Percentiles rank a stretch among this genome's conserved stretches.
These are phyloP conservation scores for Venturia oleaginea DNA, from an alignment of 2,329 filamentous ascomycete species.

Conservation along the genomic window DNA sequence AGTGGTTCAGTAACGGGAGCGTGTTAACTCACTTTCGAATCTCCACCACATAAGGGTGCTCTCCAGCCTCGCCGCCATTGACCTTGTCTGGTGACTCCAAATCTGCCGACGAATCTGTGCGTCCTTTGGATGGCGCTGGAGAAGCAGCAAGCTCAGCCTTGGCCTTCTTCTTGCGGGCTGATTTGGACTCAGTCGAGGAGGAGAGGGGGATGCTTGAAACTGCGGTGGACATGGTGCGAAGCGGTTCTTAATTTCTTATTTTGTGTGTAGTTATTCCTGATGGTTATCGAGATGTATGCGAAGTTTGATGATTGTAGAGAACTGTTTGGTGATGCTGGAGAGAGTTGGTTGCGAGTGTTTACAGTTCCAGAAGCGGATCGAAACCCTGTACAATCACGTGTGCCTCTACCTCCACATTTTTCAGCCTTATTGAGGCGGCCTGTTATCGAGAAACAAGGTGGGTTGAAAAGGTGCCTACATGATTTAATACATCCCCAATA, in stretches of 20 bases:
- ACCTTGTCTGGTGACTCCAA: conserved; percentile 25
- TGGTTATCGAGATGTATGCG: background rate
- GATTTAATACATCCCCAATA: too few species aligned
- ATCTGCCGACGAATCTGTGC: conserved; percentile 21
- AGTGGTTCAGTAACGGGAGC: background rate
- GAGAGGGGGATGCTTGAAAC: conserved; percentile 2
- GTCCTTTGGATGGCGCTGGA: conserved; percentile 22
- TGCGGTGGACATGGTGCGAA: conserved; percentile 3
- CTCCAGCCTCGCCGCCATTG: conserved; percentile 53
- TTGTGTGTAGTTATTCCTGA: background rate
- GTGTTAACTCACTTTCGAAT: conserved; percentile 64
- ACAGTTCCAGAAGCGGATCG: background rate
- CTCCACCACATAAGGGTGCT: conserved; percentile 77
- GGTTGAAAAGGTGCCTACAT: background rate
- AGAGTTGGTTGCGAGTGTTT: background rate
- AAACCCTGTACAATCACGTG: background rate
- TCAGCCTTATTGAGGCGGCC: background rate
- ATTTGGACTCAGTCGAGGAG: conserved; percentile 30
- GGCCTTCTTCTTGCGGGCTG: conserved; percentile 44
- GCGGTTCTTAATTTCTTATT: background rate
- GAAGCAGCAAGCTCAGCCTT: conserved; percentile 33
- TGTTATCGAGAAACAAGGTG: background rate
- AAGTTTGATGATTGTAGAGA: background rate
- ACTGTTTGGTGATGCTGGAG: background rate
- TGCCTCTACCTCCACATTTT: background rate